Conservation (phyloP, 2,329 filamentous ascomycete genomes). For the Botryotinia calthae region DNA sequence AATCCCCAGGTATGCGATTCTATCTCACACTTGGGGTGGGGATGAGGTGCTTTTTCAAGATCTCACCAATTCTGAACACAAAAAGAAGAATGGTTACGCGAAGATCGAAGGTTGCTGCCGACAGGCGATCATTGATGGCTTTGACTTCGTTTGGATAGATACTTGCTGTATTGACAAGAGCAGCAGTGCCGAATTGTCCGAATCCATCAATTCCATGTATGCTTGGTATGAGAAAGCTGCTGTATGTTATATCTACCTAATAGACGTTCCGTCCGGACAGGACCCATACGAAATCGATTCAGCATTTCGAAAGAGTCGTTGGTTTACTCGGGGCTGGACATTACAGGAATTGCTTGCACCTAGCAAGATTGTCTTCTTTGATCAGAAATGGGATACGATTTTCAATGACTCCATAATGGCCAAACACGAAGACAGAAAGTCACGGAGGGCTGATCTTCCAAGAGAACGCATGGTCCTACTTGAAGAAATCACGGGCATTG, state of each 20-base stretch:
- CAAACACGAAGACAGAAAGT: background rate
- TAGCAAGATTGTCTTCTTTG: slow-evolving; percentile 1
- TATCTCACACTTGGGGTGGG: slow-evolving; percentile 1
- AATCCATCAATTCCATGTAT: slow-evolving; percentile 25
- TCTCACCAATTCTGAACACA: background rate
- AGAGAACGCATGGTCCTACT: background rate
- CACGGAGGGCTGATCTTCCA: background rate
- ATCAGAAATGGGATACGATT: background rate
- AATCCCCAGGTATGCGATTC: slow-evolving; percentile 6
- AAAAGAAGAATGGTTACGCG: background rate
- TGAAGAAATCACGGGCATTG: background rate
- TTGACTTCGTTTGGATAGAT: slow-evolving; percentile 22
- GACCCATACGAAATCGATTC: background rate
- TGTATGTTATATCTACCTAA: slow-evolving; percentile 24
- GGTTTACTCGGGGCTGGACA: slow-evolving; percentile 20
- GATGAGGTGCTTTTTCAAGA: slow-evolving; percentile 3
- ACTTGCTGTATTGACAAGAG: slow-evolving; percentile 27
- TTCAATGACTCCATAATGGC: background rate
- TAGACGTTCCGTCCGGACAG: slow-evolving; percentile 11
- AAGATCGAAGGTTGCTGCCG: slow-evolving; percentile 3
- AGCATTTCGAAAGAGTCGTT: slow-evolving; percentile 3
- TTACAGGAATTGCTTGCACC: slow-evolving; percentile 17
- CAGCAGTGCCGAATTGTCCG: slow-evolving; percentile 21
- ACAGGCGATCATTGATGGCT: background rate
- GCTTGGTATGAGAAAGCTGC: slow-evolving; percentile 22